Evolutionary conservation across 2,329 filamentous ascomycete species (phyloP), one percentile per base, ranked within the genome.

Genomic region (Periglandula ipomoeae): DNA sequence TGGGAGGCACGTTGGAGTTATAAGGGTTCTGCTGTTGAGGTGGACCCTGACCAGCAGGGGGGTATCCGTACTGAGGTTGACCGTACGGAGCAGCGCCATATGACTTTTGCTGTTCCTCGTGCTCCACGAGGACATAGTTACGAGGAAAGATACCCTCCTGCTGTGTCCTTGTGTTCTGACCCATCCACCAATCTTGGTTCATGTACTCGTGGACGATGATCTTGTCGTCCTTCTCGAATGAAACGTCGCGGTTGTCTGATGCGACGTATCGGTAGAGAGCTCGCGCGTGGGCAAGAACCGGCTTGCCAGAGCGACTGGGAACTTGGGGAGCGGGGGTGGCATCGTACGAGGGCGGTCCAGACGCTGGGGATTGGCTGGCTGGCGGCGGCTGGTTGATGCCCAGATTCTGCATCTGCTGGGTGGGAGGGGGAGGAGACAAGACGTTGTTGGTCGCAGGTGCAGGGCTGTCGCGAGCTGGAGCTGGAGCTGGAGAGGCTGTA

Each of bases 141-240:
- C 85, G 81, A n/a, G 91, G 91, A 76, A 97, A 97, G 65, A 97
- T 95, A 59, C 91, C 91, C 70, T 95, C 88, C 56, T 80, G 71
- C 49, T 85, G 85, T 8, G 89, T 95, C 47, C 89, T 82, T 61
- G 84, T 74, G 68, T 95, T 95, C 58, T 79, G 81, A 57, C 91
- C 91, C 75, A 89, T 84, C 89, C 89, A 96, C 91, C 91, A 97
- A 68, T 97, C 90, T 53, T 84, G 81, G 69, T 97, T 97, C 85
- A 95, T 93, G 72, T 95, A 90, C 69, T 95, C 88, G 56, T 82
- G 79, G 20, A 97, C 86, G 51, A 81, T 78, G 57, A 97, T 75
- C 55, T 76, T 75, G 70, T 97, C 91, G 62, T 90, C 85, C 53
- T 85, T 82, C 62, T 88, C 81, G 51, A 97, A 81, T 2, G 79